Conservation (phyloP, 176 grass and related monocot species). For the Oryza brachyantha region DNA sequence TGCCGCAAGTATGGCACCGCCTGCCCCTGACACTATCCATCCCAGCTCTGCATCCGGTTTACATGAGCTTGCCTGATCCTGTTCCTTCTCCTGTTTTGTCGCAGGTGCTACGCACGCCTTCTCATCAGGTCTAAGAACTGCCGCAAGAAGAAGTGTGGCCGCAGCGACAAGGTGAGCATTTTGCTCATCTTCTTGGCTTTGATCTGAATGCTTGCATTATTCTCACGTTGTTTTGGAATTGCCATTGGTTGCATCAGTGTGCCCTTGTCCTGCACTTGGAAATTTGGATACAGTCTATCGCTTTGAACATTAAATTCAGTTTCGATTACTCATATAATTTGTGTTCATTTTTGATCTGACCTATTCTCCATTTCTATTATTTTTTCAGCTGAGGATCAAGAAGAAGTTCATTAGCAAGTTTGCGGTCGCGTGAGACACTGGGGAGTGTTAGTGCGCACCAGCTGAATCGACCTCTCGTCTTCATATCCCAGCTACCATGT, state of each 20-base stretch:
- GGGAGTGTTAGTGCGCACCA: not conserved
- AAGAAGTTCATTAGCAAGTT: conserved; percentile 79
- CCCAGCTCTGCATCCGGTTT: too few relatives aligned
- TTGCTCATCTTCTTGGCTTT: not conserved
- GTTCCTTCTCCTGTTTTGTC: too few relatives aligned
- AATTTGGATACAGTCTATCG: too few relatives aligned
- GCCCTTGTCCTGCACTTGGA: too few relatives aligned
- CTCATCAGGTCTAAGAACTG: conserved; percentile 81
- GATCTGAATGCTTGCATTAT: too few relatives aligned
- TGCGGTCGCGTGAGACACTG: not conserved
- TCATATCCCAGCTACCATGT: not conserved
- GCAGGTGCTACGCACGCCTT: conserved; percentile 78
- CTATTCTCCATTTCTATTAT: not conserved
- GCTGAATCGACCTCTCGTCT: not conserved
- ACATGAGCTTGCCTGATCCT: not conserved
- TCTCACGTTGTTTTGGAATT: too few relatives aligned
- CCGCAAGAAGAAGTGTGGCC: conserved; percentile 95
- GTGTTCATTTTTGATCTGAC: not conserved
- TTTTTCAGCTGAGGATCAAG: conserved; percentile 79
- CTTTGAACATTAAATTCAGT: not conserved
- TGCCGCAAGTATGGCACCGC: conserved; percentile 31
- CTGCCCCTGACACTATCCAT: too few relatives aligned
- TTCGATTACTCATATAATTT: not conserved
- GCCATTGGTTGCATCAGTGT: too few relatives aligned
- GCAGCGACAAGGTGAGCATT: conserved; percentile 72